phyloP scores from a whole-genome alignment of 768 basidiomycete species.

The Tulasnella sp. region DNA sequence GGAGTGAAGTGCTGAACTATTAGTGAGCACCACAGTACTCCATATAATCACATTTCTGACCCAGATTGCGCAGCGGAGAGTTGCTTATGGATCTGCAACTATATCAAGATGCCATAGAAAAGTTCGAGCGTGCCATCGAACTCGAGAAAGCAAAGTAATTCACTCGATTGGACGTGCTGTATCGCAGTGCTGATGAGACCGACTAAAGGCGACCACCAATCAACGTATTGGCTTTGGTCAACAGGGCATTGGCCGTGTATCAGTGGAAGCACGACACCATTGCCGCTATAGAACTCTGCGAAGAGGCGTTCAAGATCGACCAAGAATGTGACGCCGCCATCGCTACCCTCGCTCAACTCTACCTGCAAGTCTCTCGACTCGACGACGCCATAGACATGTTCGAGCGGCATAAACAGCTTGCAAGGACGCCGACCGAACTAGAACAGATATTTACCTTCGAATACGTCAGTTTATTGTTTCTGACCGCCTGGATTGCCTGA shows the following conservation, averaged over 20 bases:
- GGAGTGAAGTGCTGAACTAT: conserved; percentile 88
- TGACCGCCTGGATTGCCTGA: background rate
- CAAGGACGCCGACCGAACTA: conserved; percentile 83
- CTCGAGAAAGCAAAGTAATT: conserved; percentile 65
- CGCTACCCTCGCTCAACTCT: conserved; percentile 87
- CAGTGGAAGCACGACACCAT: conserved; percentile 89
- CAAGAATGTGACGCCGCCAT: conserved; percentile 94
- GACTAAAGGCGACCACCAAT: conserved; percentile 32
- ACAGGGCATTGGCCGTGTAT: conserved; percentile 93
- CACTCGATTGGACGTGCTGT: background rate
- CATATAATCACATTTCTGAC: too few relatives aligned
- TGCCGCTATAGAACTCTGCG: conserved; percentile 71
- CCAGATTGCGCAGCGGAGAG: conserved; percentile 78
- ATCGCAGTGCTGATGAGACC: background rate
- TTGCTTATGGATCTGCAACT: conserved; percentile 83
- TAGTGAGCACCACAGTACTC: conserved; percentile 65
- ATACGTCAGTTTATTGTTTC: conserved; percentile 42
- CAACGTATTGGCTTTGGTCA: conserved; percentile 89
- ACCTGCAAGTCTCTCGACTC: conserved; percentile 81
- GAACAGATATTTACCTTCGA: conserved; percentile 57
- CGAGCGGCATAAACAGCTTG: conserved; percentile 66
- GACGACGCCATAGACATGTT: conserved; percentile 80
- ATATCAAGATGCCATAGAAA: conserved; percentile 77
- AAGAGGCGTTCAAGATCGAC: conserved; percentile 79
- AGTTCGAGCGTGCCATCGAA: conserved; percentile 86